These are phyloP conservation scores for Fusarium fracticaudum DNA, from an alignment of 2,329 filamentous ascomycete genomes.

Conservation along the genomic window DNA sequence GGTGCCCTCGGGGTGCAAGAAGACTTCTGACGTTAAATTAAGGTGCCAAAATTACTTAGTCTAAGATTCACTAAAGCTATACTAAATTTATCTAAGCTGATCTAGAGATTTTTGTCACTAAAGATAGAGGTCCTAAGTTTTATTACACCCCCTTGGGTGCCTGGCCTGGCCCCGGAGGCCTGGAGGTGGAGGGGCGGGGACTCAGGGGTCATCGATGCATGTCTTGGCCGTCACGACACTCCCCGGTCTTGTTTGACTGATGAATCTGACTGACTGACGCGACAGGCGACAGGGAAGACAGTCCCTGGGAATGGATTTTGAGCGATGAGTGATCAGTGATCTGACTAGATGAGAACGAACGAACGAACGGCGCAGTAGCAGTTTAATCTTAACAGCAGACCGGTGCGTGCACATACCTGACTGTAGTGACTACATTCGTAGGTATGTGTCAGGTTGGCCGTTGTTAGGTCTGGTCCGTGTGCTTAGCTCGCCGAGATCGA, in stretches of 20 bases:
- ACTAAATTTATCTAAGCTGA: no score
- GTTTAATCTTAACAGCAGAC: constrained; percentile 11
- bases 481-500: constrained; percentile 5
- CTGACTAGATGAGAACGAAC: constrained; percentile 12
- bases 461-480: constrained; percentile 21
- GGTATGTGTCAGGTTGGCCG: constrained; percentile 30
- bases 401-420: not conserved
- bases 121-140: no score
- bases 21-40: no score
- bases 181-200: constrained; percentile 20
- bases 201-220: constrained; percentile 35
- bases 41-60: no score
- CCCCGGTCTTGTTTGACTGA: not conserved
- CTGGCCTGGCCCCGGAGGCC: not conserved
- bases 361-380: not conserved
- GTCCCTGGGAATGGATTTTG: constrained; percentile 14
- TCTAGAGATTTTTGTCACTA: no score
- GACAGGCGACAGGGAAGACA: not conserved
- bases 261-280: constrained; percentile 10
- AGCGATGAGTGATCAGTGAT: constrained; percentile 13
- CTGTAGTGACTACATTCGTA: not conserved
- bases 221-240: constrained; percentile 34
- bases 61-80: no score
- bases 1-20: no score
- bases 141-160: no score